These are phyloP conservation scores for Sequoia sempervirens DNA, from an alignment of 75 land plant species.

Conservation along the genomic window DNA sequence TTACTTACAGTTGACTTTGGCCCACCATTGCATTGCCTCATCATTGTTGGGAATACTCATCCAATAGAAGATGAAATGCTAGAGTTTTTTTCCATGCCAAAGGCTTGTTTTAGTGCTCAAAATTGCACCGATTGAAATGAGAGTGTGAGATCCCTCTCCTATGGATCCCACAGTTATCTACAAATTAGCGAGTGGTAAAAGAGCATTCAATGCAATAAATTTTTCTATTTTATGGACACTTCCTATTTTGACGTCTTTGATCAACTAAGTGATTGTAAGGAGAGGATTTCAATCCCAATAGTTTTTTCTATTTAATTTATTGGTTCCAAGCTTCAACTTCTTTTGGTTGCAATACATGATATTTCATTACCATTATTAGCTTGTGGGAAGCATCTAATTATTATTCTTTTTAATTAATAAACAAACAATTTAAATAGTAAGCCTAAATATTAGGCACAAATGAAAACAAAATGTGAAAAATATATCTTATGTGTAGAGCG, in stretches of 20 bases:
- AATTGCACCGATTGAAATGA: background rate
- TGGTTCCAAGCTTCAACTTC: background rate
- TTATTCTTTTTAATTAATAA: background rate
- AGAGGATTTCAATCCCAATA: background rate
- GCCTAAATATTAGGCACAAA: no score
- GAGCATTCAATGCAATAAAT: background rate
- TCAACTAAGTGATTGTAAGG: background rate
- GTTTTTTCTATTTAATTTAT: background rate
- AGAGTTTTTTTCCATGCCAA: conserved; percentile 41
- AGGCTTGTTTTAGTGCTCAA: background rate
- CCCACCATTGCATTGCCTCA: conserved; percentile 84
- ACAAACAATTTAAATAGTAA: no score
- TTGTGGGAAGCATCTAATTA: background rate
- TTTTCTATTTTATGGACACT: background rate
- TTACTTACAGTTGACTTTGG: conserved; percentile 80
- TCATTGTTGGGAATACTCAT: conserved; percentile 82
- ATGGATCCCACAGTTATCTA: background rate
- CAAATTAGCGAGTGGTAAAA: background rate
- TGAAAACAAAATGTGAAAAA: no score
- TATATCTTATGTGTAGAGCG: no score
- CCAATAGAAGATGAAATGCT: conserved; percentile 94
- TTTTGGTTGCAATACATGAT: background rate
- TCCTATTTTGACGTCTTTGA: background rate
- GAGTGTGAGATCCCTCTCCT: background rate
- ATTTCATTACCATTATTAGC: background rate